These are phyloP conservation scores for Benincasa hispida DNA, from an alignment of 306 rosid species.

Conservation along the genomic window DNA sequence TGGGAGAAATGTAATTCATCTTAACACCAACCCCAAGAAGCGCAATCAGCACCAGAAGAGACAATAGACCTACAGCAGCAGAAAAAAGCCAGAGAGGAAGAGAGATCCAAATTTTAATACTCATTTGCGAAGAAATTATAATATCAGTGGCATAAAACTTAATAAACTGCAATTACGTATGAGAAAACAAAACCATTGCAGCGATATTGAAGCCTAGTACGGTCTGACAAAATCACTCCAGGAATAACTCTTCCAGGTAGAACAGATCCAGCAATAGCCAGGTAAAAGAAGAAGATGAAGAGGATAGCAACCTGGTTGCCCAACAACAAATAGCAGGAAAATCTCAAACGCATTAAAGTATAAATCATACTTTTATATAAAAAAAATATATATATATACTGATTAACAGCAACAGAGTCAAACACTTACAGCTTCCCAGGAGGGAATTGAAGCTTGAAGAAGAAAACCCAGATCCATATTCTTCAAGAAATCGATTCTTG, in stretches of 20 bases:
- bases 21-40: conserved; percentile 47
- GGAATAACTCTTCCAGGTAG: conserved; percentile 66
- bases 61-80: conserved; percentile 39
- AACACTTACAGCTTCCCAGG: conserved; percentile 37
- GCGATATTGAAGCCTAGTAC: conserved; percentile 65
- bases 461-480: conserved; percentile 42
- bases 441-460: conserved; percentile 28
- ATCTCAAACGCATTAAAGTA: not conserved
- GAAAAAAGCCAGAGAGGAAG: not conserved
- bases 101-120: not conserved
- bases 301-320: conserved; percentile 44
- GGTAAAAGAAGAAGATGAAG: conserved; percentile 45
- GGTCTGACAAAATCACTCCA: conserved; percentile 52
- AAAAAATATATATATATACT: not conserved
- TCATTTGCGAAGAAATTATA: not conserved
- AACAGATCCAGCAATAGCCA: conserved; percentile 63
- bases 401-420: not conserved
- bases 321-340: conserved; percentile 1
- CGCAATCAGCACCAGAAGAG: conserved; percentile 48
- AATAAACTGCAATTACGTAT: not conserved
- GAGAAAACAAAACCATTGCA: conserved; percentile 59
- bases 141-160: not conserved
- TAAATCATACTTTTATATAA: not conserved
- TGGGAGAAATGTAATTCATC: conserved; percentile 46
- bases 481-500: not conserved